Base-by-base conservation (phyloP, 2,329 filamentous ascomycete genomes). In the Fusarium keratoplasticum region DNA sequence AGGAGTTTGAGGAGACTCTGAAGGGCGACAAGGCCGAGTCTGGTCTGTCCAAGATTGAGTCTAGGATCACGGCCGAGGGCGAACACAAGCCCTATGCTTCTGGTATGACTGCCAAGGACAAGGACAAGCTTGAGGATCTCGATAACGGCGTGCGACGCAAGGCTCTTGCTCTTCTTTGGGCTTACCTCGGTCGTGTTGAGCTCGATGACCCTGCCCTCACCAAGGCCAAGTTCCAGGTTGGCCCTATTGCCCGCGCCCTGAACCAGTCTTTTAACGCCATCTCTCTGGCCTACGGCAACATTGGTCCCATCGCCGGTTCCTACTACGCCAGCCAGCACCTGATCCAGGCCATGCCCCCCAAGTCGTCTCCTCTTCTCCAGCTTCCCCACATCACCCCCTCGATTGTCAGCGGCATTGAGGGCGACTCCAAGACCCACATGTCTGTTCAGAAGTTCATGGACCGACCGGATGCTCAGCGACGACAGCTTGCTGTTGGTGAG, bases 371-470 rank as follows among this genome's bases (percentile, higher is more conserved):
- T 5, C 91, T 99, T 47, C 91, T 98, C 60, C 96, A 99, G 84
- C 90, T 99, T 14, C 96, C 96, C 16, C 87, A 97, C 82, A 94
- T 98, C 83, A 96, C 92, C 18, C 88, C 92, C 22, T 86, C 86
- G 57, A 86, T 93, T 47, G 90, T 89, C 62, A 87, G 88, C 75
- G 90, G 91, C 20, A 89, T 95, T 36, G 93, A 97, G 82, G 92
- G 93, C 63, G 91, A 93, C 77, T 89, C 92, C 27, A 94, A 93
- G 82, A 88, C 88, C 11, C 95, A 96, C 82, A 84, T 95, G 77
- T 92, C 90, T 8, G 88, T 99, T 20, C 95, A 98, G 82, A 90
- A 93, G 77, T 98, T 97, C 81, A 97, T 99, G 95, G 89, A 91
- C 70, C 86, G 96, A 64, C 90, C 95, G 7, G 93, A 96, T 65